Percentiles rank a stretch among this genome's conserved stretches.
Conservation (phyloP, 352 stramenopile genomes). For the Globisporangium spiculum region DNA sequence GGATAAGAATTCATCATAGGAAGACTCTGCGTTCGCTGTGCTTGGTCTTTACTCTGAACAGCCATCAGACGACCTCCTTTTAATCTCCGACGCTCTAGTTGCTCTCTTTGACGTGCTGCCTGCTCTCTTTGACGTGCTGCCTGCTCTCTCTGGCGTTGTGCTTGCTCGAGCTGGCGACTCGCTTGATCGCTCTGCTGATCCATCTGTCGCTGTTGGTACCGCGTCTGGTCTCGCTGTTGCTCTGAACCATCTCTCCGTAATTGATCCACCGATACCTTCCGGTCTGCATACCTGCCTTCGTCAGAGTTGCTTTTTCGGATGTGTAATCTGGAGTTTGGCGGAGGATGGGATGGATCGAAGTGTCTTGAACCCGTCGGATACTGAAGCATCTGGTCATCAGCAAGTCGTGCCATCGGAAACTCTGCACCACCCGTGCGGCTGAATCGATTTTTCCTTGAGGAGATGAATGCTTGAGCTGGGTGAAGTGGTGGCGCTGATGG, state of each 20-base stretch:
- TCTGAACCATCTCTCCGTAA: neutral
- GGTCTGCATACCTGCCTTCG: constrained; percentile 13
- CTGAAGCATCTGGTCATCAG: neutral
- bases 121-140: neutral
- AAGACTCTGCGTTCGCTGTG: neutral
- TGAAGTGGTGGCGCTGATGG: constrained; percentile 44
- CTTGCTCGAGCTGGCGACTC: neutral
- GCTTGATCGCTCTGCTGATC: neutral
- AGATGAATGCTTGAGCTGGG: constrained; percentile 1
- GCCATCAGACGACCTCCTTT: neutral
- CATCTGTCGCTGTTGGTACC: neutral
- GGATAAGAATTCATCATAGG: neutral
- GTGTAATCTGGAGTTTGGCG: neutral
- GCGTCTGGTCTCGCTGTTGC: constrained; percentile 3
- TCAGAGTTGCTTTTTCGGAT: constrained; percentile 19
- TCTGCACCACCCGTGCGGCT: constrained; percentile 7
- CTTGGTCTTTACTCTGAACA: neutral
- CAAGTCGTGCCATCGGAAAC: constrained; percentile 7
- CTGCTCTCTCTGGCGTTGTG: neutral
- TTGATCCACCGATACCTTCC: neutral
- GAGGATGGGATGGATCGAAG: constrained; percentile 1
- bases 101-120: constrained; percentile 1
- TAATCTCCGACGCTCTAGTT: neutral
- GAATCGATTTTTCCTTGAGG: constrained; percentile 17
- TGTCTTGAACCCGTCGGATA: neutral